Base-by-base conservation (phyloP, 2,329 filamentous ascomycete genomes). In the Neopestalotiopsis sp. region DNA sequence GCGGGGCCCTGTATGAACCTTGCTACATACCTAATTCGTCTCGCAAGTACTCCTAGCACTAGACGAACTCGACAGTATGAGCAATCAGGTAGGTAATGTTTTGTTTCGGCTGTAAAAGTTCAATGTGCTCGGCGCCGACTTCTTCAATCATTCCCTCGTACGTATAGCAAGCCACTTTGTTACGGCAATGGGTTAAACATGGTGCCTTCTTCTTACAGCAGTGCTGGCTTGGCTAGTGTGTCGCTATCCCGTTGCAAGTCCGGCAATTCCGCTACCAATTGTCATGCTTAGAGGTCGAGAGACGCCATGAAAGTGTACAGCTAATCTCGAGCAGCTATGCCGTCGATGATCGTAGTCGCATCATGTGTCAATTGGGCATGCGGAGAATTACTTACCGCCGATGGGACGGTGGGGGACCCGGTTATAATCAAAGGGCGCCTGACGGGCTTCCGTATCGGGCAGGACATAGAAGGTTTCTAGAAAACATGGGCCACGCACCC, bases 391-490 rank as follows among this genome's bases (percentile, higher is more conserved):
- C 45, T 3, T 52, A 52, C 45, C 20, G 45, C 45, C 45, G 45
- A 4, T n/a, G 45, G 20, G 9, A 9, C 45, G n/a, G 2, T 17
- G 6, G 24, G 3, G 45, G 45, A 24, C n/a, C 45, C 45, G 20
- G 6, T 52, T n/a, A 52, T n/a, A 52, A 52, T 52, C 20, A 52
- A 4, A n/a, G 20, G 45, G 20, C 20, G 45, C 45, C 45, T 52
- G 17, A 52, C 45, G 24, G 24, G 30, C 30, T 59, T 30, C 57
- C 57, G 20, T 14, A 59, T 30, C 28, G 57, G 57, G 57, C 28
- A 59, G 57, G 57, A 30, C 20, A 59, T 17, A 59, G 57, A 59
- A 59, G 57, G 24, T n/a, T 59, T 59, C 57, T 59, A 34, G 57
- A 52, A 52, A n/a, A 52, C 45, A 34, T 30, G 30, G 24, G 13